Conservation (phyloP, 345 rosid species). For the Lumnitzera racemosa region DNA sequence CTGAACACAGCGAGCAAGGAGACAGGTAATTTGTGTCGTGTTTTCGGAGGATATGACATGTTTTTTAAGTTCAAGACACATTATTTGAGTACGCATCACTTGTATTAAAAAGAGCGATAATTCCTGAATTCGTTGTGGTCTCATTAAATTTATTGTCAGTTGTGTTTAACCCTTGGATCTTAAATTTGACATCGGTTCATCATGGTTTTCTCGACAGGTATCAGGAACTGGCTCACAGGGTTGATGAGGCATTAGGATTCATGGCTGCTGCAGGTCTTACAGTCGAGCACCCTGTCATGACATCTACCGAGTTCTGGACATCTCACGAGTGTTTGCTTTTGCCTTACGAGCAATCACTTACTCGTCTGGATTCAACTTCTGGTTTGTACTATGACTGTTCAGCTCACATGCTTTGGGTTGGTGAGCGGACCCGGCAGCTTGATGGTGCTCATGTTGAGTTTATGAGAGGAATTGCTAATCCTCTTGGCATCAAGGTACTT, state of each 20-base stretch:
- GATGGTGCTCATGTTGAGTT: constrained; percentile 27
- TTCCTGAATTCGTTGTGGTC: no score
- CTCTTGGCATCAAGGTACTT: constrained; percentile 22
- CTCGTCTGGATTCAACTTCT: constrained; percentile 22
- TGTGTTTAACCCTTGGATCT: not conserved
- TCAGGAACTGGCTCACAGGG: constrained; percentile 23
- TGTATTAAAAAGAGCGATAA: no score
- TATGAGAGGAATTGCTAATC: constrained; percentile 22
- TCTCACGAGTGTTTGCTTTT: constrained; percentile 26
- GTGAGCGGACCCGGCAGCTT: constrained; percentile 24
- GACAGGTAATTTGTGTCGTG: constrained; percentile 9
- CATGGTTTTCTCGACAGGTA: constrained; percentile 12
- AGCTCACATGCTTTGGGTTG: constrained; percentile 25
- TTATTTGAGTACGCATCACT: no score
- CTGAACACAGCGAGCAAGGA: constrained; percentile 24
- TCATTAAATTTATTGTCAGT: not conserved
- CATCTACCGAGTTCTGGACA: constrained; percentile 25
- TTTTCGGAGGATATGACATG: not conserved
- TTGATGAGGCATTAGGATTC: constrained; percentile 25
- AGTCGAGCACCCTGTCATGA: constrained; percentile 23
- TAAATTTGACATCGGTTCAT: not conserved
- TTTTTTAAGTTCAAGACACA: not conserved
- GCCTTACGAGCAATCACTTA: constrained; percentile 24
- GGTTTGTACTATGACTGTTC: constrained; percentile 25
- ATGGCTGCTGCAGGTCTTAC: constrained; percentile 27